These are phyloP conservation scores for Wickerhamomyces sp. DNA, from an alignment of 1,139 yeast species.

Conservation along the genomic window DNA sequence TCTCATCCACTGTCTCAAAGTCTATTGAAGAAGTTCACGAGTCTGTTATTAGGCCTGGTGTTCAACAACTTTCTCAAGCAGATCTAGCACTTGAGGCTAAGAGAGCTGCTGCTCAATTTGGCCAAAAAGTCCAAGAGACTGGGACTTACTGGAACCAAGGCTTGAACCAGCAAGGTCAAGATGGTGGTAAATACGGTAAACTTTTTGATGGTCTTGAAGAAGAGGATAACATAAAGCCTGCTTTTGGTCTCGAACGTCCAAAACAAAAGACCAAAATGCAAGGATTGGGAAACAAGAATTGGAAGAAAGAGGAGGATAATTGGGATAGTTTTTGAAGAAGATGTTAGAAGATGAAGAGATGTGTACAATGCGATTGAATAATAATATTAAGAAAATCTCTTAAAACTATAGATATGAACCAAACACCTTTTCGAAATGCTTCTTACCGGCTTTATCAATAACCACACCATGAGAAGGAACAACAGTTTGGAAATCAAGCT, in stretches of 20 bases:
- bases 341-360: constrained; percentile 1
- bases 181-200: constrained; percentile 41
- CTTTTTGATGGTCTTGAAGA: constrained; percentile 47
- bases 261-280: constrained; percentile 49
- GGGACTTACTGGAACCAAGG: constrained; percentile 67
- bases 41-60: constrained; percentile 81
- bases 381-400: no score
- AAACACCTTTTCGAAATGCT: constrained; percentile 14
- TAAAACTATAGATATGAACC: constrained; percentile 8
- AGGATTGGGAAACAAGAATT: constrained; percentile 40
- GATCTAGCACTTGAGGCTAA: constrained; percentile 68
- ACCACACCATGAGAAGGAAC: constrained; percentile 56
- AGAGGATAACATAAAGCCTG: constrained; percentile 45
- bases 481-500: constrained; percentile 43
- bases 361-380: not conserved
- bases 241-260: constrained; percentile 69
- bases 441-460: constrained; percentile 37
- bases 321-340: constrained; percentile 36
- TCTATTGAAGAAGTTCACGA: constrained; percentile 85
- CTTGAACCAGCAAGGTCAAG: constrained; percentile 30
- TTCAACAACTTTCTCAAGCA: constrained; percentile 74
- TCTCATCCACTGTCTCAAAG: constrained; percentile 76
- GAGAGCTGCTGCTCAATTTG: constrained; percentile 92
- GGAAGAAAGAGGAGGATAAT: constrained; percentile 36
- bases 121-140: constrained; percentile 88